These are phyloP conservation scores for Crithidia brevicula DNA, from an alignment of 208 protist species.

Conservation along the genomic window DNA sequence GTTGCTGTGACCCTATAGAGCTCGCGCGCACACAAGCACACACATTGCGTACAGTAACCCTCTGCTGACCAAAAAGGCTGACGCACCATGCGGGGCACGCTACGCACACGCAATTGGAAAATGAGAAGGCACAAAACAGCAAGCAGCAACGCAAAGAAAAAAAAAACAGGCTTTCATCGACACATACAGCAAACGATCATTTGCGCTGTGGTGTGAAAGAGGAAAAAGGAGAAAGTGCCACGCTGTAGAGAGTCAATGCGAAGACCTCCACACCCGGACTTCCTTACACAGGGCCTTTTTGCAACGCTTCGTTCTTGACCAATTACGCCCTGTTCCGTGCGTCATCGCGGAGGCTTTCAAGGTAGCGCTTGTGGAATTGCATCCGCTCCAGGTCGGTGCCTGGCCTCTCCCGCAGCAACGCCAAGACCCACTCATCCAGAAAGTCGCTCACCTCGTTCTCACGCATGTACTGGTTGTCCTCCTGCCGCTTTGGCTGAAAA, in stretches of 20 bases:
- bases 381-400: conserved; percentile 64
- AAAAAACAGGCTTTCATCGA: neutral
- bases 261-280: no score
- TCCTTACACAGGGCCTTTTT: no score
- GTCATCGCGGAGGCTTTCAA: conserved; percentile 40
- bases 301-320: neutral
- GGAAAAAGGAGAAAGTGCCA: no score
- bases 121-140: neutral
- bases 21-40: neutral
- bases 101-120: neutral
- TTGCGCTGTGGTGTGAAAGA: no score
- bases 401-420: conserved; percentile 75
- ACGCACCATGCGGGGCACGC: neutral
- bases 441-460: conserved; percentile 82
- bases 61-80: no score
- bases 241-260: no score
- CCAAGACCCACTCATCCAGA: conserved; percentile 88
- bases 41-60: no score
- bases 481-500: conserved; percentile 64
- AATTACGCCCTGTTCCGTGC: neutral
- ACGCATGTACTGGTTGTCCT: conserved; percentile 83
- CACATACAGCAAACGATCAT: no score
- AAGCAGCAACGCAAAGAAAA: conserved; percentile 3
- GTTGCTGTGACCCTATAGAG: no score
- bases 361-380: conserved; percentile 85